phyloP scores from a whole-genome alignment of 306 rosid species.

The Malus sieversii region DNA sequence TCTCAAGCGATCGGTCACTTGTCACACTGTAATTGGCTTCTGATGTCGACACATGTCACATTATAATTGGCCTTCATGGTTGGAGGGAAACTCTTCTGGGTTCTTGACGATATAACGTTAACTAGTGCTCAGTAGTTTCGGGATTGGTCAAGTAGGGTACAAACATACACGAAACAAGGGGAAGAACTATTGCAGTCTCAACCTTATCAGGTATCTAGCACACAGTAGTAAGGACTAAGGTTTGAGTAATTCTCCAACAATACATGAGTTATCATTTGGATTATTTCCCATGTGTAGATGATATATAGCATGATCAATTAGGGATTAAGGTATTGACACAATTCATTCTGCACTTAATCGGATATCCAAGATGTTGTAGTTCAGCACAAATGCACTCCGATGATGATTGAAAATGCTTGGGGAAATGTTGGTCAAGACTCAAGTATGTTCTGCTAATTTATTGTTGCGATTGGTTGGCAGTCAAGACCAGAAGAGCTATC shows the following conservation, averaged over 20 bases:
- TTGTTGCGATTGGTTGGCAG: slow-evolving; percentile 28
- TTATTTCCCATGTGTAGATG: too few relatives aligned
- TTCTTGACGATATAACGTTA: too few relatives aligned
- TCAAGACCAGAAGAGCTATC: slow-evolving; percentile 85
- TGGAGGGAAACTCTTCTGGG: too few relatives aligned
- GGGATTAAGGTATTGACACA: background rate
- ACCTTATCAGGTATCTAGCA: background rate
- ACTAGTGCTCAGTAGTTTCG: too few relatives aligned
- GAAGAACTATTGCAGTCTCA: background rate
- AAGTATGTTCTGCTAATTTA: background rate
- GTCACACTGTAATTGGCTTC: too few relatives aligned
- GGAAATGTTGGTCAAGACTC: slow-evolving; percentile 37
- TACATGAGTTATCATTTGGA: background rate
- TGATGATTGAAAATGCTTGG: slow-evolving; percentile 27
- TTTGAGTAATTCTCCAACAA: background rate
- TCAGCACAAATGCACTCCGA: background rate
- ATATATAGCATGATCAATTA: background rate
- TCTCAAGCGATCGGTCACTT: too few relatives aligned
- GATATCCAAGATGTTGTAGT: background rate
- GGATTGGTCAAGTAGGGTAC: background rate
- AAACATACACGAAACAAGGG: background rate
- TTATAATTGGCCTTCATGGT: too few relatives aligned
- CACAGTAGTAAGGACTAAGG: background rate
- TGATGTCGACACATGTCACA: too few relatives aligned
- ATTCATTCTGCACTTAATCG: background rate